Percentiles rank a stretch among this genome's conserved stretches.
Evolutionary conservation across 2,329 filamentous ascomycete species (phyloP).

Genomic region (Cercospora sesami): DNA sequence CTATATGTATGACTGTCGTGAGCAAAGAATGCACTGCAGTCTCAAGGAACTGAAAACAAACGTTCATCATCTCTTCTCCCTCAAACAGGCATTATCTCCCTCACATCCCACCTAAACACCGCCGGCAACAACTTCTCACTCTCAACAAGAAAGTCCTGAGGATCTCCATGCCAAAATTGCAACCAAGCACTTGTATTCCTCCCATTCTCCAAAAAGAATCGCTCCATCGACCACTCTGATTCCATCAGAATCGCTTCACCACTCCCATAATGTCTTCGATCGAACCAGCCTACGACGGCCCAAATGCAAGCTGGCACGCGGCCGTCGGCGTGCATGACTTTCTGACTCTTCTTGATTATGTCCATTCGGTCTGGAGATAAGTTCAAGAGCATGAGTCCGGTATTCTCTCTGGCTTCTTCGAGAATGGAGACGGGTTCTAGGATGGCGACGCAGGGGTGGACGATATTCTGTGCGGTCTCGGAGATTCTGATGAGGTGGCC

Average conservation of each 20-base stretch:
- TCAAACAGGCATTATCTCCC: background rate
- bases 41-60: too few species aligned
- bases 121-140: background rate
- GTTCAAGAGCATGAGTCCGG: background rate
- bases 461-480: background rate
- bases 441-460: background rate
- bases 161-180: background rate
- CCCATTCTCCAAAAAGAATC: background rate
- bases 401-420: background rate
- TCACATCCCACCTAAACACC: background rate
- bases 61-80: background rate
- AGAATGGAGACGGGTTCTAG: background rate
- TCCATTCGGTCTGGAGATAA: background rate
- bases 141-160: background rate
- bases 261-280: background rate
- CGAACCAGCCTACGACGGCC: background rate
- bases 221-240: background rate
- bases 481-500: background rate
- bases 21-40: too few species aligned
- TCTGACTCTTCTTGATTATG: background rate
- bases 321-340: background rate
- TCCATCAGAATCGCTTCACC: background rate
- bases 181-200: background rate
- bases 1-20: too few species aligned
- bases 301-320: background rate